These are phyloP conservation scores for Phytopythium cucurbitacearum DNA, from an alignment of 352 stramenopile species.

Conservation along the genomic window DNA sequence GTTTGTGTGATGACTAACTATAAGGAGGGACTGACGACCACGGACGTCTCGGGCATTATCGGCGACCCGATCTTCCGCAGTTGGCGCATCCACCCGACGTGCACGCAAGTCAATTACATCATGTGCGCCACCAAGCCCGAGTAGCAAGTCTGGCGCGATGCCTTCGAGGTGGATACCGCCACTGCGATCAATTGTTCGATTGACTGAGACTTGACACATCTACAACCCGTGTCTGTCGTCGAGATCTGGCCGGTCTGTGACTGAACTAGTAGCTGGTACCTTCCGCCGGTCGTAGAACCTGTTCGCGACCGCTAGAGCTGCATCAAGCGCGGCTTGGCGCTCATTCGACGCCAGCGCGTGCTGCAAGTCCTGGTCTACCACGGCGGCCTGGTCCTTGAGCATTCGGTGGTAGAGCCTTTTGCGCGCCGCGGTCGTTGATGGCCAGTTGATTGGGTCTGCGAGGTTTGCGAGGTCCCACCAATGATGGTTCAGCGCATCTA, in stretches of 20 bases:
- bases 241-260: no score
- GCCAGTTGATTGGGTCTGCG: constrained; percentile 50
- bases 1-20: background rate
- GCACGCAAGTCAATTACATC: constrained; percentile 83
- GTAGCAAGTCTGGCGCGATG: background rate
- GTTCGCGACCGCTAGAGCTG: constrained; percentile 1
- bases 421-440: constrained; percentile 27
- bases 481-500: constrained; percentile 58
- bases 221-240: no score
- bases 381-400: constrained; percentile 54
- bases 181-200: no score
- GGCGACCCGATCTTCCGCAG: constrained; percentile 67
- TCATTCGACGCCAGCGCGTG: constrained; percentile 41
- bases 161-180: no score
- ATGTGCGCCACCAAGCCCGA: constrained; percentile 65
- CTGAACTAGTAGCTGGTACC: no score
- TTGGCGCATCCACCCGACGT: constrained; percentile 71
- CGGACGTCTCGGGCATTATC: constrained; percentile 77
- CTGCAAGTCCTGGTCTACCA: constrained; percentile 39
- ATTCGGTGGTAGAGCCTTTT: constrained; percentile 65
- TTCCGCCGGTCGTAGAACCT: background rate
- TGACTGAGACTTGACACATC: no score
- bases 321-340: constrained; percentile 43
- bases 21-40: constrained; percentile 45
- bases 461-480: constrained; percentile 55